phyloP scores from a whole-genome alignment of 768 basidiomycete genomes.

The Suillus variegatus region DNA sequence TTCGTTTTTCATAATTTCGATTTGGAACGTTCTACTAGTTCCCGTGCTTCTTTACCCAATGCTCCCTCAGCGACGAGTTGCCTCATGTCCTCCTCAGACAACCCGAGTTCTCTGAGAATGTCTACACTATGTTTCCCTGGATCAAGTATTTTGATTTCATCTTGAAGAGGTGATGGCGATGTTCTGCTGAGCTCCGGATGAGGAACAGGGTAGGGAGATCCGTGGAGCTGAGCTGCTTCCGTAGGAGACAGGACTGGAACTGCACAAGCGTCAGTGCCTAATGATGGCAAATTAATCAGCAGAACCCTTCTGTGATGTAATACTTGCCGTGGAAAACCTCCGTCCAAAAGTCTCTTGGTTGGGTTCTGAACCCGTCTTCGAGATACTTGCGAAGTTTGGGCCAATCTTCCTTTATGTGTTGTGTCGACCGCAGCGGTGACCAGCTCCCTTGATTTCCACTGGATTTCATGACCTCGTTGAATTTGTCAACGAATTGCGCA shows the following conservation, averaged over 20 bases:
- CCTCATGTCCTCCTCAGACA: slow-evolving; percentile 41
- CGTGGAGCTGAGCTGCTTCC: slow-evolving; percentile 55
- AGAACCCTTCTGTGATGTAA: neutral
- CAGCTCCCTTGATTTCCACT: slow-evolving; percentile 47
- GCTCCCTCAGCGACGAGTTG: slow-evolving; percentile 48
- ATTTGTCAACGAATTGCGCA: slow-evolving; percentile 54
- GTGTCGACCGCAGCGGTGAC: slow-evolving; percentile 51
- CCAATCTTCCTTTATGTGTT: slow-evolving; percentile 55
- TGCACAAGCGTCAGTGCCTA: slow-evolving; percentile 73
- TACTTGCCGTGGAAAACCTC: slow-evolving; percentile 61
- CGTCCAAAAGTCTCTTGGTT: slow-evolving; percentile 70
- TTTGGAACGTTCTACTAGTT: slow-evolving; percentile 21
- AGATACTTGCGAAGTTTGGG: slow-evolving; percentile 56
- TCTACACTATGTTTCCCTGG: slow-evolving; percentile 58
- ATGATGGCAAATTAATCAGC: slow-evolving; percentile 2
- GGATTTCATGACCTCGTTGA: slow-evolving; percentile 51
- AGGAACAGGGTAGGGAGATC: slow-evolving; percentile 44
- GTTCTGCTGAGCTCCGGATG: slow-evolving; percentile 49
- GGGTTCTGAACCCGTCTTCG: slow-evolving; percentile 59
- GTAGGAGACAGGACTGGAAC: slow-evolving; percentile 64
- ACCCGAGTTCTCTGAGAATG: slow-evolving; percentile 53
- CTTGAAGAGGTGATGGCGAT: slow-evolving; percentile 21
- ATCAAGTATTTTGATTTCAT: slow-evolving; percentile 26
- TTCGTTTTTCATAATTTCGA: slow-evolving; percentile 23
- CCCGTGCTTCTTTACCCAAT: slow-evolving; percentile 38